These are phyloP conservation scores for Yueomyces sp. DNA, from an alignment of 1,139 yeast genomes.

Conservation along the genomic window DNA sequence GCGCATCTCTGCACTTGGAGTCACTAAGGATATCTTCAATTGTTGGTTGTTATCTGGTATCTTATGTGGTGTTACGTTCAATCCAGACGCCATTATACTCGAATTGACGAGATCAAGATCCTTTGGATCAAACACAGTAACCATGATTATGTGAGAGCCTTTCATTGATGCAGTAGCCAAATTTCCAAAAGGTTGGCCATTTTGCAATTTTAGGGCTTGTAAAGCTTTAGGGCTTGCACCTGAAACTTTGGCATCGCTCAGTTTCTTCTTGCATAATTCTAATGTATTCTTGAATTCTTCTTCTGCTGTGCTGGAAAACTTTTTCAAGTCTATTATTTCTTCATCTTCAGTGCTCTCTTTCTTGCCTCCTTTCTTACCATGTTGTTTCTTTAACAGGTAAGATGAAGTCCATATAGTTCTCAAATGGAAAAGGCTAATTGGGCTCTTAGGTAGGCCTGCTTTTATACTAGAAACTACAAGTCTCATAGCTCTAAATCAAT, in stretches of 20 bases:
- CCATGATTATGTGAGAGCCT: constrained; percentile 51
- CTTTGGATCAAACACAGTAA: constrained; percentile 76
- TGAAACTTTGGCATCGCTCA: constrained; percentile 56
- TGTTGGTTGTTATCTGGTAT: constrained; percentile 64
- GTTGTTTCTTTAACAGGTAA: too few relatives aligned
- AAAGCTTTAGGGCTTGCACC: constrained; percentile 55
- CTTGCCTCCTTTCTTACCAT: too few relatives aligned
- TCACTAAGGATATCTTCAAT: constrained; percentile 63
- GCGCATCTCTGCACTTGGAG: constrained; percentile 59
- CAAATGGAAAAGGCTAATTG: too few relatives aligned
- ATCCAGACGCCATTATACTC: constrained; percentile 51
- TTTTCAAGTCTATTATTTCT: not conserved
- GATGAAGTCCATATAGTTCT: too few relatives aligned
- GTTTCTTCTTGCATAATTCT: constrained; percentile 40
- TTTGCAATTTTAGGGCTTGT: constrained; percentile 42
- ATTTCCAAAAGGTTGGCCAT: constrained; percentile 38
- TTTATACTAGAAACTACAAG: too few relatives aligned
- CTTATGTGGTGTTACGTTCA: constrained; percentile 69
- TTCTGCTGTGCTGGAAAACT: constrained; percentile 29
- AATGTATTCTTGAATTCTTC: constrained; percentile 36
- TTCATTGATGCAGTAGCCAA: constrained; percentile 69
- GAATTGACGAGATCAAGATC: constrained; percentile 58
- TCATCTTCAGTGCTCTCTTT: too few relatives aligned
- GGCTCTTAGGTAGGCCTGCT: too few relatives aligned
- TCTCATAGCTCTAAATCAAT: too few relatives aligned